A percentile compares a stretch with the other conserved stretches of the same genome.
Conservation (phyloP, 2,329 filamentous ascomycete species). For the Beauveria medogensis region DNA sequence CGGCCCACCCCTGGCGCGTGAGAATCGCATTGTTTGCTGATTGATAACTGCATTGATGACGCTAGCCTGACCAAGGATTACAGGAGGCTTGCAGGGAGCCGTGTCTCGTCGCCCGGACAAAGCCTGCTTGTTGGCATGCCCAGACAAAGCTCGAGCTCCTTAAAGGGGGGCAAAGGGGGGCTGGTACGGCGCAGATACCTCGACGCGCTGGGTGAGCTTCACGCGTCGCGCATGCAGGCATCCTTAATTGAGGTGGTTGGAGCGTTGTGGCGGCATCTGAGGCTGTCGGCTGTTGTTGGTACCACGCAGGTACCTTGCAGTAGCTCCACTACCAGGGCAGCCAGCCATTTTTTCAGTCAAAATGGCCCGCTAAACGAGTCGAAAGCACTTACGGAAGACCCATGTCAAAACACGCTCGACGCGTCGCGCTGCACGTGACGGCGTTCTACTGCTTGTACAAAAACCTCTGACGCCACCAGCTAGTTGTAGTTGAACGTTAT, state of each 20-base stretch:
- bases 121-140: not conserved
- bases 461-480: constrained; percentile 27
- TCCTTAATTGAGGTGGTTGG: constrained; percentile 15
- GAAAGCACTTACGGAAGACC: constrained; percentile 4
- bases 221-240: constrained; percentile 14
- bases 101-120: too few relatives aligned
- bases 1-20: constrained; percentile 17
- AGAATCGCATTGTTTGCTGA: constrained; percentile 21
- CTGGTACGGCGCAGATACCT: constrained; percentile 13
- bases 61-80: constrained; percentile 19
- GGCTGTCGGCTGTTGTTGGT: constrained; percentile 11
- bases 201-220: constrained; percentile 15
- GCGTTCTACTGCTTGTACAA: constrained; percentile 29
- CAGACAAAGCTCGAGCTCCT: not conserved
- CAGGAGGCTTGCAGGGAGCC: not conserved
- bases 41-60: constrained; percentile 21
- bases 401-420: constrained; percentile 23
- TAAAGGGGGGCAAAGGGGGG: not conserved
- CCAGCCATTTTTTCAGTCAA: constrained; percentile 14
- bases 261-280: not conserved
- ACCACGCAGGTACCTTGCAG: constrained; percentile 11
- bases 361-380: constrained; percentile 17
- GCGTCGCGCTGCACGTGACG: constrained; percentile 31
- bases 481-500: constrained; percentile 11
- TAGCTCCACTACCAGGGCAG: constrained; percentile 7